Evolutionary conservation across 2,329 filamentous ascomycete species (phyloP), one percentile per base, ranked within the genome.

Genomic region (Balansia obtecta): DNA sequence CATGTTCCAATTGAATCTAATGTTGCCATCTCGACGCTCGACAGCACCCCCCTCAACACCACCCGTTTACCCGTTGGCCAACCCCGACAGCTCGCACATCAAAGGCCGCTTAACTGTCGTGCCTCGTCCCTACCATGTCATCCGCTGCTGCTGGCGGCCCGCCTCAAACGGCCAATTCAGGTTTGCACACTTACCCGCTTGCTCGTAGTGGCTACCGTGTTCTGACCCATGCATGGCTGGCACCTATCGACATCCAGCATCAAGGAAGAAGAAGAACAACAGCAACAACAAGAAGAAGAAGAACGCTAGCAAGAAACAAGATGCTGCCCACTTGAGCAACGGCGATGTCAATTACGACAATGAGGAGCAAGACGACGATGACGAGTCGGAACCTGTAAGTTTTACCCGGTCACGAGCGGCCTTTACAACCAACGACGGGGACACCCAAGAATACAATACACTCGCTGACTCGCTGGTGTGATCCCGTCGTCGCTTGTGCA

Each of bases 231-330:
- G n/a, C n/a, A n/a, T n/a, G n/a, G n/a, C n/a, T n/a, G 15, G 30
- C 30, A 49, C 47, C 47, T 49, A 30, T 49, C 13, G 27, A 20
- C 53, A 54, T 57, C 52, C 60, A 70, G 69, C 67, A 58, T 59
- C 70, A 46, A 77, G 74, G 65, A 80, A 77, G 68, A 80, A 72
- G 62, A 75, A 72, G 59, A 79, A 75, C 58, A 80, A 79, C 66
- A 67, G 74, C 68, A 75, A 72, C 62, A 75, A 72, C 59, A 79
- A 75, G 58, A 80, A 79, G 66, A 80, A 77, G 69, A 79, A 76
- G 70, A 76, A 73, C 57, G 68, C 69, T 43, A 67, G 66, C 61
- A 76, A 74, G 62, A 63, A 66, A 51, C 75, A 73, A 58, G 68
- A 70, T 18, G 54, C 65, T 11, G 55, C 61, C 46, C 64, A 67